Evolutionary conservation across 176 grass and related monocot genomes (phyloP).

Genomic region (bread wheat (Triticum aestivum)): IWGSC_CS_RefSeq_v2.1 NC_057810.1:481217999-481218498

Average conservation of each 20-base stretch:
- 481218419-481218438: conserved; percentile 51
- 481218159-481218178: conserved; percentile 92
- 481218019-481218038: background rate
- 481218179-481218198: conserved; percentile 98
- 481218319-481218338: conserved; percentile 51
- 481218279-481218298: conserved; percentile 31
- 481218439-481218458: conserved; percentile 50
- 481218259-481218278: conserved; percentile 50
- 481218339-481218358: background rate
- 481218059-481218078: conserved; percentile 73
- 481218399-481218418: conserved; percentile 23
- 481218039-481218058: conserved; percentile 34
- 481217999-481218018: background rate
- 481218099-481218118: conserved; percentile 91
- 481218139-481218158: conserved; percentile 95
- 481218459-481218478: conserved; percentile 57
- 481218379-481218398: conserved; percentile 46
- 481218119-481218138: conserved; percentile 94
- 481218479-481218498: conserved; percentile 76
- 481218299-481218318: conserved; percentile 18
- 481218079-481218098: conserved; percentile 96
- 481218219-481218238: conserved; percentile 83
- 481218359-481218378: too few relatives aligned
- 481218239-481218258: conserved; percentile 81
- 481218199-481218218: conserved; percentile 94